These are phyloP conservation scores for Phytophthora tentaculata DNA, from an alignment of 352 stramenopile species.

Conservation along the genomic window DNA sequence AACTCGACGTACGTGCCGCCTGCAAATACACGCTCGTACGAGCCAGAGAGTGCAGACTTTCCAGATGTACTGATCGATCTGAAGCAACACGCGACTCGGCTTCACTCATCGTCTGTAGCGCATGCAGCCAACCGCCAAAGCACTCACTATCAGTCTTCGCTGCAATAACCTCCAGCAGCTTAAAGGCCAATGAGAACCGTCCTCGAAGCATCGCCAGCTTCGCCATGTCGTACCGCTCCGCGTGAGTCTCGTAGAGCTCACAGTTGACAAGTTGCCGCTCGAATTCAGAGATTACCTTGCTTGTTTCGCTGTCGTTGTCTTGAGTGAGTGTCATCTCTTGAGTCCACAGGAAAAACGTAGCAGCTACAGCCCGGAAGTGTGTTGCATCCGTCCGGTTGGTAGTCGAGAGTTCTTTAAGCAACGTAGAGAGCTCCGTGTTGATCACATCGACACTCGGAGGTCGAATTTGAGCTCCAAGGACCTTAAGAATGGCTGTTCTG, in stretches of 20 bases:
- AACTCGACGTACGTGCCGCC: conserved; percentile 41
- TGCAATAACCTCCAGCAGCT: conserved; percentile 37
- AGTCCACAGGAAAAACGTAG: conserved; percentile 44
- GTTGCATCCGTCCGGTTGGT: conserved; percentile 18
- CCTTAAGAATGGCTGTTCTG: conserved; percentile 29
- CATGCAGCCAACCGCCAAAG: conserved; percentile 56
- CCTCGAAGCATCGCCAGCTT: conserved; percentile 51
- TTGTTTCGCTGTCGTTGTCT: conserved; percentile 7
- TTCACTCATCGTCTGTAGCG: conserved; percentile 40
- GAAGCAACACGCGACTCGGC: conserved; percentile 38
- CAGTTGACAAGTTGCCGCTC: conserved; percentile 26
- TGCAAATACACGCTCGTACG: conserved; percentile 42
- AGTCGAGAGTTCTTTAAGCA: conserved; percentile 31
- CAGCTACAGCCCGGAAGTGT: conserved; percentile 33
- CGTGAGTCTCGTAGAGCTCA: conserved; percentile 37
- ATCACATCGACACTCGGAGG: conserved; percentile 20
- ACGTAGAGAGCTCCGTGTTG: conserved; percentile 22
- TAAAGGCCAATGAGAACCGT: conserved; percentile 30
- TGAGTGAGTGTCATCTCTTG: conserved; percentile 11
- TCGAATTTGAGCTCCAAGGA: conserved; percentile 30
- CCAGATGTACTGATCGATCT: conserved; percentile 30
- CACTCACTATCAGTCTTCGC: conserved; percentile 42
- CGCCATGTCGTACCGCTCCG: conserved; percentile 53
- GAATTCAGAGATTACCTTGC: conserved; percentile 15
- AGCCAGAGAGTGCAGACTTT: conserved; percentile 37